Base-by-base conservation (phyloP, 345 rosid genomes). In the Cardamine resedifolia region DNA sequence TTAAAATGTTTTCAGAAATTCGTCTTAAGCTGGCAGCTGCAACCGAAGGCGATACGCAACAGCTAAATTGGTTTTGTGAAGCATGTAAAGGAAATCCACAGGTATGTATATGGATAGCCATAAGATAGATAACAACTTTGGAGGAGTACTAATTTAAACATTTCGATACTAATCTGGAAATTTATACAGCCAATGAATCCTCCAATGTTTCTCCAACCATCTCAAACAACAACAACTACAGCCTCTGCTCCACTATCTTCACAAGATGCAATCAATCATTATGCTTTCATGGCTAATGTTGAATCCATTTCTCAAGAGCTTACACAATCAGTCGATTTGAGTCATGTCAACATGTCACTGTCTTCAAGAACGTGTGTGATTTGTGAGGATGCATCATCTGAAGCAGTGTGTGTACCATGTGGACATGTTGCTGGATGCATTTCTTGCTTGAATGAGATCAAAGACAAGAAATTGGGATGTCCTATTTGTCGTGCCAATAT, bases 351-450 rank as follows among this genome's bases (percentile, higher is more conserved):
- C 33, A 41, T 61, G 2, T 39, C 66, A 24, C 48, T 59, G 1
- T 4, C 53, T 28, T 64, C 55, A 23, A 87, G 77, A 44, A 55
- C 80, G 2, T 92, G 96, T 69, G 80, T 78, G 20, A 80, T 90
- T 62, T 92, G 98, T 80, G 77, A 85, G 83, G 91, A 92, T 79
- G 91, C 98, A 73, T 88, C 91, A 5, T 78, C 85, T 4, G 90
- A 92, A 71, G 98, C 91, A 11, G 98, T 85, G 15, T 92, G 95
- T 26, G 82, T 88, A 16, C 98, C 98, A 1, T 92, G 98, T 49
- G 98, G 98, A 41, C 98, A 92, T 73, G 89, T 90, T 82, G 91
- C 87, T 2, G 98, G 96, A 16, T 92, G 98, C 64, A 81, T 90
- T 89, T 80, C 93, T 55, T 92, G 98, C 76, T 56, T 92, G 82